Evolutionary conservation across 192 early-diverging fungal species (phyloP), one percentile per base, ranked within the genome.

Genomic region (Mortierella antarctica): DNA sequence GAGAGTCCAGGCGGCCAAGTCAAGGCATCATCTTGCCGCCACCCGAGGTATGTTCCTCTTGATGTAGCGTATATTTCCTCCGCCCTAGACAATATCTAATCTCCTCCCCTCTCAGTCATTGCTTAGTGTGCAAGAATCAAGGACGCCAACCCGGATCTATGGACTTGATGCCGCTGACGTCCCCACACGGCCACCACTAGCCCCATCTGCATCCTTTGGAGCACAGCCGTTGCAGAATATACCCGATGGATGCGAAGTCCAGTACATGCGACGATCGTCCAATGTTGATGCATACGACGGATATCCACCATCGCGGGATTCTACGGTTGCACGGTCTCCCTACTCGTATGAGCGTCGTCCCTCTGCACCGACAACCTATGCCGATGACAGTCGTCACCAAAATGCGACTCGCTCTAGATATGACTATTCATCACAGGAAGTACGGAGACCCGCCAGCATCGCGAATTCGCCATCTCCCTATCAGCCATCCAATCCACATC

Each of bases 111-210:
- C 13, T 11, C 20, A 73, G 71, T 47, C 62, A 15, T 21, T 73
- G 42, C 49, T 54, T 51, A 17, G 11, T 17, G 54, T 15, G 45
- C 8, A n/a, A 11, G 68, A 70, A 23, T 12, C 53, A 0, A 64
- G 62, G 13, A 73, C 53, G 47, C 46, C 73, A 15, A 23, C 59
- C 1, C 50, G 73, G 4, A 67, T 74, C 31, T 74, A 74, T 40
- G 73, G 73, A n/a, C 59, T 67, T 23, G 73, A 74, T 21, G 73
- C 73, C 21, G 73, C 73, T 48, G 73, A 74, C 56, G 55, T 23
- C 15, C 73, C 73, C 42, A 21, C 51, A 8, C 12, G 58, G 31
- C 59, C 73, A 14, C 69, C 71, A 9, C 71, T 65, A 3, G 71
- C 71, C 1, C 62, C 74, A 2, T 70, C 67, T n/a, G 66, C 74